Evolutionary conservation across 768 basidiomycete genomes (phyloP).

Genomic region (Astraeus odoratus): DNA sequence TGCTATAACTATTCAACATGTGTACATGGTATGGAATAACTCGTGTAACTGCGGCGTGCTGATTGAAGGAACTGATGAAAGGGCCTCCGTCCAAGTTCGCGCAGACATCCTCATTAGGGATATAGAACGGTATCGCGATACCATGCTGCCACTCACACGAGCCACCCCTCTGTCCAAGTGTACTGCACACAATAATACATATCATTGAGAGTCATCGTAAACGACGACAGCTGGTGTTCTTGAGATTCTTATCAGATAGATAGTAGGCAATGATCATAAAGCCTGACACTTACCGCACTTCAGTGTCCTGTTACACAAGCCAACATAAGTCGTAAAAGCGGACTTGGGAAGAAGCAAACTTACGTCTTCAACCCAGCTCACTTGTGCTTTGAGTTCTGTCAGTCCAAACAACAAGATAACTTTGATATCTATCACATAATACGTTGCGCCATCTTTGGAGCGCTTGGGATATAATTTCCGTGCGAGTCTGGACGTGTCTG

Average conservation of each 20-base stretch:
- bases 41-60: too few relatives aligned
- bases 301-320: constrained; percentile 24
- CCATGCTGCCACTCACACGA: background rate
- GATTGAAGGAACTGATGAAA: too few relatives aligned
- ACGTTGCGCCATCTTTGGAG: constrained; percentile 16
- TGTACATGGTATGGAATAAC: too few relatives aligned
- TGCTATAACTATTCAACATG: too few relatives aligned
- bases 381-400: constrained; percentile 46
- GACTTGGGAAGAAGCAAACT: constrained; percentile 10
- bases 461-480: constrained; percentile 16
- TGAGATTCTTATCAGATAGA: background rate
- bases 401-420: constrained; percentile 45
- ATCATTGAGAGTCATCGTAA: constrained; percentile 18
- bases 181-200: background rate
- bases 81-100: too few relatives aligned
- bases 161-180: background rate
- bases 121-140: too few relatives aligned
- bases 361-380: constrained; percentile 46
- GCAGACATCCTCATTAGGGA: too few relatives aligned
- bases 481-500: constrained; percentile 27
- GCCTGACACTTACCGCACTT: constrained; percentile 26
- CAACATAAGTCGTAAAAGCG: constrained; percentile 1
- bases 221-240: constrained; percentile 26
- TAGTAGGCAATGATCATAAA: background rate
- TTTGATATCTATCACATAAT: constrained; percentile 23